Base-by-base conservation (phyloP, 352 stramenopile species). In the Proteromonas lacertae region DNA sequence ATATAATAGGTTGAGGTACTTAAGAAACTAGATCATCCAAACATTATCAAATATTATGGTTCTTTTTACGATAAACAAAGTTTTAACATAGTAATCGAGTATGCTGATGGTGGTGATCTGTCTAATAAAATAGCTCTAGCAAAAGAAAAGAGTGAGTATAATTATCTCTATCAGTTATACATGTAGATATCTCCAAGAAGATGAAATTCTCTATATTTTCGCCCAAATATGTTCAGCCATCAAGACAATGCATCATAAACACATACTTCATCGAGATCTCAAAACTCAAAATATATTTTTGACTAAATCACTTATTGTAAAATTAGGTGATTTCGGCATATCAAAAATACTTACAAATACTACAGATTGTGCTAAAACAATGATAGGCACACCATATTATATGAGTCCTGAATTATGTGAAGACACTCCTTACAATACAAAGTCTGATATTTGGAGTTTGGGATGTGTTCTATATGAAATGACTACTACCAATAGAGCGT, bases 391-490 rank as follows among this genome's bases (percentile, higher is more conserved):
- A 14, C 46, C 47, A 17, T 36, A 36, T 33, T 37, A 90, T 55
- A 84, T 81, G 32, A 79, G 66, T 8, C 74, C 74, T 25, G 74
- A 90, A 49, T 77, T 90, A 30, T 84, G 68, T 45, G 52, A 82
- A 12, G 72, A 76, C 10, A 60, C 72, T 35, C 55, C 57, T 8
- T 90, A 90, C 56, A 81, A 84, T 37, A 56, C 70, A 40, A 90
- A 88, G 52, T 77, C 64, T 0, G 75, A 90, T 44, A 48, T 90
- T 13, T 90, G 75, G 75, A 80, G 70, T 21, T 51, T 90, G 10
- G 75, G 75, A 1, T 88, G 72, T 46, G 59, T 90, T 6, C 42
- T 90, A 17, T 90, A 81, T 50, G 75, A 90, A 52, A 65, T 89
- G 51, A 51, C 42, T 1, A 76, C 71, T 18, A 60, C 83, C 36